Evolutionary conservation across 1,139 yeast genomes (phyloP).

Genomic region (Kodamaea suecica): DNA sequence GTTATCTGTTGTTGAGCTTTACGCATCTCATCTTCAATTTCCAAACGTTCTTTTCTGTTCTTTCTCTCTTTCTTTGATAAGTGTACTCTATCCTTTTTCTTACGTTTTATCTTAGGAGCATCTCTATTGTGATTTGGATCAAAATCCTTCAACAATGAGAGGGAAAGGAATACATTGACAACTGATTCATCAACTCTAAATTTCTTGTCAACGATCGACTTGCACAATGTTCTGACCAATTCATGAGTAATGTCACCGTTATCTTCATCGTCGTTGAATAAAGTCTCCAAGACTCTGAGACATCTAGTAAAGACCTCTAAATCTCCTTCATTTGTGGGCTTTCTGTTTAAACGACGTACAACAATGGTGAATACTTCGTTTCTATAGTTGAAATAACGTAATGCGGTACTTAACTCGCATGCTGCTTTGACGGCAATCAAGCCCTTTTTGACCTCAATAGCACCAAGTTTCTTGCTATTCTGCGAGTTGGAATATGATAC

Average conservation of each 20-base stretch:
- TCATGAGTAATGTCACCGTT: constrained; percentile 82
- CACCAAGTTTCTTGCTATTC: constrained; percentile 36
- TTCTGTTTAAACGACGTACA: constrained; percentile 62
- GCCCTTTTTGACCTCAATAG: constrained; percentile 48
- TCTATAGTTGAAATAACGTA: constrained; percentile 78
- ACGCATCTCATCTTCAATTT: constrained; percentile 84
- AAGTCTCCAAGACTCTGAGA: constrained; percentile 59
- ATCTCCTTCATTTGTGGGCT: constrained; percentile 44
- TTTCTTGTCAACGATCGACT: constrained; percentile 69
- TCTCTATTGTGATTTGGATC: constrained; percentile 59
- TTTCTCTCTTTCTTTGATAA: constrained; percentile 84
- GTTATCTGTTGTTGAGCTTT: constrained; percentile 86
- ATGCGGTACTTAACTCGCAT: constrained; percentile 64
- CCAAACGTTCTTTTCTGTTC: constrained; percentile 78
- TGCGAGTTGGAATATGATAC: constrained; percentile 40
- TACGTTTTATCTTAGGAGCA: constrained; percentile 46
- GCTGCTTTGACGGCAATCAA: constrained; percentile 69
- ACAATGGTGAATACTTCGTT: constrained; percentile 66
- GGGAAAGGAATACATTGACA: constrained; percentile 65
- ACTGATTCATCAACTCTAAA: constrained; percentile 84
- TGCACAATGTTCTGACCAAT: constrained; percentile 60
- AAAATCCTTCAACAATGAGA: constrained; percentile 76
- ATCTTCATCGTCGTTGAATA: constrained; percentile 67
- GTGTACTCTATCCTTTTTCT: constrained; percentile 86
- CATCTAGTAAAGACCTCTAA: constrained; percentile 55